Percentiles rank a stretch among this genome's conserved stretches.
These are phyloP conservation scores for Chrysosporium queenslandicum DNA, from an alignment of 2,329 filamentous ascomycete species.

Conservation along the genomic window DNA sequence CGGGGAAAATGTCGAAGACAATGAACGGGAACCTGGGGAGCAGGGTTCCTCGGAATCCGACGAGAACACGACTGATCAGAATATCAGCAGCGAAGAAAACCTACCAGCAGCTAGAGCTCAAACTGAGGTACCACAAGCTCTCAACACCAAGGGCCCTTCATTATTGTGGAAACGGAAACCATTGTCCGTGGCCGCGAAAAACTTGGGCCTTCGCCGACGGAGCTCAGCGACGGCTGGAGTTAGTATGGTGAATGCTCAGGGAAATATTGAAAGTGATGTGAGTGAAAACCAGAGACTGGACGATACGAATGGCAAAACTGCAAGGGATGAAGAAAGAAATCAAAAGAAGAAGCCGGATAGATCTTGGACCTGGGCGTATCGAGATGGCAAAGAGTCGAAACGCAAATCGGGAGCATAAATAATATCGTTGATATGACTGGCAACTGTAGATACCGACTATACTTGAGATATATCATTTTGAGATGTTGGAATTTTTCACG, in stretches of 20 bases:
- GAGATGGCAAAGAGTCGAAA: neutral
- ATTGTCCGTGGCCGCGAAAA: neutral
- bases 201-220: neutral
- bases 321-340: neutral
- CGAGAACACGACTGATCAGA: neutral
- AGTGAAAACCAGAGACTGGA: neutral
- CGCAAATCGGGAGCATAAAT: neutral
- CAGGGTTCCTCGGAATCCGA: constrained; percentile 5
- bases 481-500: neutral
- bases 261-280: neutral
- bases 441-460: neutral
- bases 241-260: constrained; percentile 1
- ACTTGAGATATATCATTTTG: neutral
- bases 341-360: neutral
- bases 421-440: neutral
- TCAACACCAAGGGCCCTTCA: neutral
- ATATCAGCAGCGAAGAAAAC: neutral
- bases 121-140: neutral
- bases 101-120: neutral
- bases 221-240: constrained; percentile 2
- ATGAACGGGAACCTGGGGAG: constrained; percentile 1
- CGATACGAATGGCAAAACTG: neutral
- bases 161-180: neutral
- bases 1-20: constrained; percentile 40
- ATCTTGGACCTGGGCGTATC: constrained; percentile 2